Base-by-base conservation (phyloP, 768 basidiomycete genomes). In the Sporobolomyces phaffii region DNA sequence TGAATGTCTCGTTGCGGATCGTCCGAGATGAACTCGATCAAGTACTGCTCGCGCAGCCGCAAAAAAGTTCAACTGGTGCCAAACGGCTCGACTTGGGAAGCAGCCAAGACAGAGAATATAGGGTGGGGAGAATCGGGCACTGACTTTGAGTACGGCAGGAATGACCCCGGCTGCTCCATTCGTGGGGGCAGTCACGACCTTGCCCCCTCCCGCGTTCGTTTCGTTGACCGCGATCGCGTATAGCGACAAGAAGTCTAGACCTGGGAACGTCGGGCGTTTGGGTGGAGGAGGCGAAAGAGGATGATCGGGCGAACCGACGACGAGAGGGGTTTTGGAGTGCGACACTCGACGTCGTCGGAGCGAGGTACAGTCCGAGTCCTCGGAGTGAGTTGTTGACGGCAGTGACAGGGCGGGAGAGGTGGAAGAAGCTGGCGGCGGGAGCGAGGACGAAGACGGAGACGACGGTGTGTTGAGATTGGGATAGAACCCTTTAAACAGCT, bases 191-290 rank as follows among this genome's bases (percentile, higher is more conserved):
- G 93, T 97, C 50, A 98, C 93, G 58, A 98, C 94, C 36, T 93
- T 83, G 0, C 93, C 93, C 0, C 93, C 92, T 34, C 85, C 83
- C 6, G 92, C 92, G 74, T 94, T 96, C 17, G 94, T 91, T 62
- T 96, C 93, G 74, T 94, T 94, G 17, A 92, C 91, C 22, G 90
- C 90, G 60, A 75, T 75, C 9, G 74, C 93, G 77, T 96, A 97
- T 67, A 90, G 90, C 2, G 88, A 89, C 65, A 98, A 80, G 75
- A 92, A 93, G 75, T 98, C 92, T 78, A 98, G 85, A 1, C 90
- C 91, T 0, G 91, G 91, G 56, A 96, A 91, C 72, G 87, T 86
- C 13, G 89, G 89, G 77, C 84, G 88, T 67, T 88, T 51, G 0
- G 64, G 45, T 17, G 63, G 65, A 1, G 69, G 56, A 7, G 73